Percentiles rank a stretch among this genome's conserved stretches.
These are phyloP conservation scores for Backusella parvicylindrica DNA, from an alignment of 192 early-diverging fungal genomes.

Conservation along the genomic window DNA sequence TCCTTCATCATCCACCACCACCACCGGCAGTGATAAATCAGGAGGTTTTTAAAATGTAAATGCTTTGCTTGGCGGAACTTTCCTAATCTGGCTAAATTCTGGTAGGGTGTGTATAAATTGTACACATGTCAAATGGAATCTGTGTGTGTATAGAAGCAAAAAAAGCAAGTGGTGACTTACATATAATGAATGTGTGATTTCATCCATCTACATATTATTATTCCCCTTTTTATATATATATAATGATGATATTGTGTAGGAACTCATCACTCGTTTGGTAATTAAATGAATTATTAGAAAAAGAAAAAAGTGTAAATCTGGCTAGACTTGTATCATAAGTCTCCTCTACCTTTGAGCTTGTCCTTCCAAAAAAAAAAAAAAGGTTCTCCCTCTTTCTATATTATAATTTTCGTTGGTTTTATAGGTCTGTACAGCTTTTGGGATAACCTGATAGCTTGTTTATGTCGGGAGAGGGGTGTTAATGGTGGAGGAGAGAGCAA, in stretches of 20 bases:
- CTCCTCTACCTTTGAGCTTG: background rate
- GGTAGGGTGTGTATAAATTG: background rate
- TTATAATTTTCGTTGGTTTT: background rate
- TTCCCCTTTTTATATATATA: background rate
- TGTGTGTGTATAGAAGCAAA: background rate
- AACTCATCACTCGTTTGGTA: background rate
- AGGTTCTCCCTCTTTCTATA: background rate
- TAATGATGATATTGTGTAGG: background rate
- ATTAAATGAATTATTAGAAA: background rate
- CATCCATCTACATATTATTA: background rate
- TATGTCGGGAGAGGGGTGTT: background rate
- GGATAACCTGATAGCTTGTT: conserved; percentile 1
- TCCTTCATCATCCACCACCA: background rate
- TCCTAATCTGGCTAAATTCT: background rate
- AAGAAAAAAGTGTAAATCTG: background rate
- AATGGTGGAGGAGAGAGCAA: background rate
- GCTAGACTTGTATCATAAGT: background rate
- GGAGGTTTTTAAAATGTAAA: background rate
- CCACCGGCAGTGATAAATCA: background rate
- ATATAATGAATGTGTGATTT: background rate
- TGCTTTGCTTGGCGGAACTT: background rate
- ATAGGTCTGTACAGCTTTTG: background rate
- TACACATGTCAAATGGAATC: background rate
- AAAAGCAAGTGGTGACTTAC: background rate
- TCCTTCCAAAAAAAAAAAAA: background rate